These are phyloP conservation scores for Podila minutissima DNA, from an alignment of 192 early-diverging fungal genomes.

Conservation along the genomic window DNA sequence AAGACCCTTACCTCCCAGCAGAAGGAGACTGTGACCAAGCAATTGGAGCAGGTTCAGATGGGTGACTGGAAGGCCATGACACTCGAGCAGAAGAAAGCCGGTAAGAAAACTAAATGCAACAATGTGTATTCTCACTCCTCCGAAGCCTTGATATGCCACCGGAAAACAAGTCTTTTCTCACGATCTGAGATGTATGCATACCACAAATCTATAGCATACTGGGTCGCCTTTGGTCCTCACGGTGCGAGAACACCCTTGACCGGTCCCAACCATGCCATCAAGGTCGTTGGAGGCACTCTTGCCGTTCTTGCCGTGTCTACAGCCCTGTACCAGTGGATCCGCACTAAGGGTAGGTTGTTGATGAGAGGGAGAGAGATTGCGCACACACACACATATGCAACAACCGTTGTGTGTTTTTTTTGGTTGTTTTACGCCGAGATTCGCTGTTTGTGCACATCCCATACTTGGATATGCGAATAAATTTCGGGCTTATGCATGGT, in stretches of 20 bases:
- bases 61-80: conserved; percentile 92
- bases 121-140: neutral
- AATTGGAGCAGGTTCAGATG: conserved; percentile 85
- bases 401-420: neutral
- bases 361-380: neutral
- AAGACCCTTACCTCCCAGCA: conserved; percentile 72
- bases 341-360: conserved; percentile 43
- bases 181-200: neutral
- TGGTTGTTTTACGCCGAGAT: too few relatives aligned
- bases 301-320: conserved; percentile 58
- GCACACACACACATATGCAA: too few relatives aligned
- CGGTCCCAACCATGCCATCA: conserved; percentile 71
- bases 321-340: conserved; percentile 63
- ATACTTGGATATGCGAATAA: conserved; percentile 3
- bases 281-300: conserved; percentile 69
- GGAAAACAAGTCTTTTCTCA: too few relatives aligned
- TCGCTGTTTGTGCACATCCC: neutral
- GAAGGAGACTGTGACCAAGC: conserved; percentile 79
- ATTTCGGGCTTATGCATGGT: neutral
- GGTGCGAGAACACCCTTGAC: conserved; percentile 76
- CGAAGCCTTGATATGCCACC: too few relatives aligned
- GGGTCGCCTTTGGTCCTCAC: conserved; percentile 91
- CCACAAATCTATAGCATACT: conserved; percentile 70
- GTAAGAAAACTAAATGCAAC: conserved; percentile 51
- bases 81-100: conserved; percentile 91